Conservation (phyloP, 2,329 filamentous ascomycete genomes). For the Colletotrichum limetticola region DNA sequence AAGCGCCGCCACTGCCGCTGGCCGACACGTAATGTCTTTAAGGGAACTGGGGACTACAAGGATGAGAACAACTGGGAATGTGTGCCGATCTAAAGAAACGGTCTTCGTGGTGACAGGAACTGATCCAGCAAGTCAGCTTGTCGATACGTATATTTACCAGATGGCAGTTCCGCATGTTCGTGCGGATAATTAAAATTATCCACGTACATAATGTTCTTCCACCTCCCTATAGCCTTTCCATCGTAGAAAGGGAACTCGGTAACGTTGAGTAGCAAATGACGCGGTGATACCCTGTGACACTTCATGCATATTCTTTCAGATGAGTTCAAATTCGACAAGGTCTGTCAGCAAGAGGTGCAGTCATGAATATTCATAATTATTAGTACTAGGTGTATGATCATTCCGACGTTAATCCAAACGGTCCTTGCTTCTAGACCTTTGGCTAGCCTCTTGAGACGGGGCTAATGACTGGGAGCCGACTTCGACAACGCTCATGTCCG, state of each 20-base stretch:
- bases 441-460: not conserved
- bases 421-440: slow-evolving; percentile 27
- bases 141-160: not conserved
- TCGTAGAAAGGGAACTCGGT: too few species aligned
- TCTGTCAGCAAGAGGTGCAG: not conserved
- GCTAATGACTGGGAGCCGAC: slow-evolving; percentile 38
- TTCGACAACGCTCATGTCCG: slow-evolving; percentile 82
- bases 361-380: not conserved
- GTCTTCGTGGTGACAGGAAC: not conserved
- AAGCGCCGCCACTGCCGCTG: slow-evolving; percentile 48
- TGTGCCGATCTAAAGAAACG: not conserved
- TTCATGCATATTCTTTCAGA: too few species aligned
- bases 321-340: too few species aligned
- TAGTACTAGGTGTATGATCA: not conserved
- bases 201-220: too few species aligned
- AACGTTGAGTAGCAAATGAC: too few species aligned
- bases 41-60: slow-evolving; percentile 31
- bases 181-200: too few species aligned
- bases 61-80: slow-evolving; percentile 31
- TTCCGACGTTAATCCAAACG: slow-evolving; percentile 20
- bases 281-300: too few species aligned
- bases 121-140: not conserved
- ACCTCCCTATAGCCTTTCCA: accelerated
- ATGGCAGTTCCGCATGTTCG: too few species aligned
- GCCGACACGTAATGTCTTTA: slow-evolving; percentile 45